Evolutionary conservation across 2,329 filamentous ascomycete genomes (phyloP).

Genomic region (Aspergillus persii): DNA sequence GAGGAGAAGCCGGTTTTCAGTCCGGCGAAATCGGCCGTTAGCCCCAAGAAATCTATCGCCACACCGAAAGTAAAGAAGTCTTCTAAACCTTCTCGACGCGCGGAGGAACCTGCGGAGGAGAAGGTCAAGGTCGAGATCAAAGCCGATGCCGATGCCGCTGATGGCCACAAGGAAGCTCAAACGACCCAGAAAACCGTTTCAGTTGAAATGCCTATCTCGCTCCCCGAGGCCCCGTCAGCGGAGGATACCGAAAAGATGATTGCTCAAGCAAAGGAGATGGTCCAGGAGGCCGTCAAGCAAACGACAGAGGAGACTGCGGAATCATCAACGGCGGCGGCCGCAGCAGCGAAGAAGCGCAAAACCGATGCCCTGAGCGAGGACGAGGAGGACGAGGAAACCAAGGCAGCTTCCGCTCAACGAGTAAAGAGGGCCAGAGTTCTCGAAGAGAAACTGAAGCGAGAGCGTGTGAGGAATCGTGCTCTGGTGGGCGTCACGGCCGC

Average conservation of each 20-base stretch:
- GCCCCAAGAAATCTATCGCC: constrained; percentile 21
- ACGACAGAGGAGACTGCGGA: constrained; percentile 37
- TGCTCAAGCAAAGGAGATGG: constrained; percentile 82
- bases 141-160: constrained; percentile 60
- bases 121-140: constrained; percentile 26
- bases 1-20: constrained; percentile 24
- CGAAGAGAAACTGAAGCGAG: constrained; percentile 77
- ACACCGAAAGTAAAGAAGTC: constrained; percentile 20
- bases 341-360: constrained; percentile 65
- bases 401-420: constrained; percentile 39
- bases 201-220: constrained; percentile 69
- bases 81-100: constrained; percentile 8
- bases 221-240: constrained; percentile 66
- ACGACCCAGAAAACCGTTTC: constrained; percentile 71
- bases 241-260: constrained; percentile 83
- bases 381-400: constrained; percentile 42
- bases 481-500: constrained; percentile 83
- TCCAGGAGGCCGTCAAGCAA: constrained; percentile 64
- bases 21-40: neutral
- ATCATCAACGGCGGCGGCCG: constrained; percentile 22
- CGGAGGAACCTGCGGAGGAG: constrained; percentile 19
- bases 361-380: constrained; percentile 63
- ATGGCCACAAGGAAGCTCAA: constrained; percentile 54
- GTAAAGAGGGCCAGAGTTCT: constrained; percentile 69
- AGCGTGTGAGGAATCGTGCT: constrained; percentile 81